Evolutionary conservation across 2,329 filamentous ascomycete species (phyloP).

Genomic region (Mariannaea elegans): DNA sequence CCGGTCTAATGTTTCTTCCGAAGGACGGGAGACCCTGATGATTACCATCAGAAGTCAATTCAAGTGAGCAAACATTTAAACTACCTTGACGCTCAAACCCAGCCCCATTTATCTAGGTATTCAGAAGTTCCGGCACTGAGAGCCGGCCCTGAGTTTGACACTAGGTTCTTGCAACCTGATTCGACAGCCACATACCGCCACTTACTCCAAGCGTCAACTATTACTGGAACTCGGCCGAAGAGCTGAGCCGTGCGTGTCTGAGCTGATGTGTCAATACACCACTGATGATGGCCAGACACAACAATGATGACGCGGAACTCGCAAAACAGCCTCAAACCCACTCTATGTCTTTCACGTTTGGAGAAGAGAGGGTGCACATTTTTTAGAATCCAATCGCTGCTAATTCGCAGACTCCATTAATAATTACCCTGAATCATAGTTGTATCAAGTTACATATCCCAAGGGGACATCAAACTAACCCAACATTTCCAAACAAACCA

Average conservation of each 20-base stretch:
- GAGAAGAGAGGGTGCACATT: background rate
- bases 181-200: conserved; percentile 22
- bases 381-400: conserved; percentile 16
- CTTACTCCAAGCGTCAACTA: background rate
- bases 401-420: conserved; percentile 19
- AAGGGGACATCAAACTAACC: conserved; percentile 2
- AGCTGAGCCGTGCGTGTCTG: no score
- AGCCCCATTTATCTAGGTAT: no score
- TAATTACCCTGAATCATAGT: conserved; percentile 25
- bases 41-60: no score
- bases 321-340: background rate
- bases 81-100: no score
- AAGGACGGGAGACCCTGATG: no score
- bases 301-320: background rate
- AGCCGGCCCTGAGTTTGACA: no score
- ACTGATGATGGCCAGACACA: no score
- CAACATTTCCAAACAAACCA: conserved; percentile 3
- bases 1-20: no score
- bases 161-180: background rate
- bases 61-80: no score
- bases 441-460: conserved; percentile 19
- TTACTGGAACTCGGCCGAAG: no score
- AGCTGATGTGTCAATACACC: no score
- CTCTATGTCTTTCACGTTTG: background rate
- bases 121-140: background rate